A percentile compares a stretch with the other conserved stretches of the same genome.
Conservation (phyloP, 2,329 filamentous ascomycete genomes). For the Leptographium procerum region DNA sequence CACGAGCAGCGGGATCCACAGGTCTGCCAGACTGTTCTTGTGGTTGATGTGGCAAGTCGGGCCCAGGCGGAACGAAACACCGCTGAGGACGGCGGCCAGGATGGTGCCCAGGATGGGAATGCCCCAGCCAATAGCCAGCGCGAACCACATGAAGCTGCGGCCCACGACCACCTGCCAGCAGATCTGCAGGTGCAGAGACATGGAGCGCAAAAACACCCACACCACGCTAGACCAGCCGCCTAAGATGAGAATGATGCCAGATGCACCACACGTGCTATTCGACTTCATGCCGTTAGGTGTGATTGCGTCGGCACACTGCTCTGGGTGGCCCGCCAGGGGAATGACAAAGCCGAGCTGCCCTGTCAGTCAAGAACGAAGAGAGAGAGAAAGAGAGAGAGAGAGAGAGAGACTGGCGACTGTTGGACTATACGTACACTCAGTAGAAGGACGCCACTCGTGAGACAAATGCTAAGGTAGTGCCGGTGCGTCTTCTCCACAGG, state of each 20-base stretch:
- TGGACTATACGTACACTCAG: slow-evolving; percentile 63
- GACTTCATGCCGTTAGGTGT: slow-evolving; percentile 89
- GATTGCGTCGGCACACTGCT: slow-evolving; percentile 80
- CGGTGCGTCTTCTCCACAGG: slow-evolving; percentile 82
- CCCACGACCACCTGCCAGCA: slow-evolving; percentile 94
- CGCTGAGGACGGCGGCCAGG: slow-evolving; percentile 70
- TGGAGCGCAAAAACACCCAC: slow-evolving; percentile 82
- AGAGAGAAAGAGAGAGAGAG: neutral
- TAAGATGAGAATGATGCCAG: slow-evolving; percentile 73
- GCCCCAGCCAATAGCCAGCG: slow-evolving; percentile 73
- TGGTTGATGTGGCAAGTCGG: slow-evolving; percentile 92
- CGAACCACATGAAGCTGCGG: slow-evolving; percentile 76
- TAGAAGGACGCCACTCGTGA: slow-evolving; percentile 62
- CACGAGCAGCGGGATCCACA: slow-evolving; percentile 81
- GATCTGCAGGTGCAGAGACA: slow-evolving; percentile 93
- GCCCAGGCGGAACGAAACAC: slow-evolving; percentile 90
- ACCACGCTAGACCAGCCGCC: slow-evolving; percentile 77
- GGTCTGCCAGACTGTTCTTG: slow-evolving; percentile 65
- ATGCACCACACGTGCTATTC: slow-evolving; percentile 72
- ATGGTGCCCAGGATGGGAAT: slow-evolving; percentile 66
- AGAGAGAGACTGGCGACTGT: no score
- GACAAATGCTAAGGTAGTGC: slow-evolving; percentile 85
- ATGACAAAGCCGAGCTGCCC: slow-evolving; percentile 77
- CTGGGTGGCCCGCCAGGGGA: slow-evolving; percentile 64
- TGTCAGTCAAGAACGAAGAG: neutral